phyloP scores from a whole-genome alignment of 2,329 filamentous ascomycete species.

The Truncatella angustata region DNA sequence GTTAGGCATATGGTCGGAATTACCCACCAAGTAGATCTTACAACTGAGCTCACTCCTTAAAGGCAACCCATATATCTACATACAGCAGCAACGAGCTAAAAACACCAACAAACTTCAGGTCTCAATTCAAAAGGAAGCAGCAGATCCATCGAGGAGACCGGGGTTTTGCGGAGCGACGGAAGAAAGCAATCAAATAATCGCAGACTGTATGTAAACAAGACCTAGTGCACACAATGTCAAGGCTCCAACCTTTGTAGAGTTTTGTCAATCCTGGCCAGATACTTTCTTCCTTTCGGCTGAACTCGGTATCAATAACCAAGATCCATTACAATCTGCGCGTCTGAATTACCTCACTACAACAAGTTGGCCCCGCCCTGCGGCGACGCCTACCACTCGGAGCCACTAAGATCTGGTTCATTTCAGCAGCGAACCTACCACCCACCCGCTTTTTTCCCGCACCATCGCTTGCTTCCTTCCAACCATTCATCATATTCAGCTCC shows the following conservation, averaged over 20 bases:
- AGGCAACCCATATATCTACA: too few relatives aligned
- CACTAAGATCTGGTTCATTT: conserved; percentile 10
- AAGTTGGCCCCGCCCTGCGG: conserved; percentile 4
- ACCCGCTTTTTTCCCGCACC: conserved; percentile 3
- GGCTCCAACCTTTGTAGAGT: neutral
- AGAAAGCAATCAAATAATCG: too few relatives aligned
- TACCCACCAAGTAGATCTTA: too few relatives aligned
- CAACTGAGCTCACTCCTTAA: too few relatives aligned
- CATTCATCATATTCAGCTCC: neutral
- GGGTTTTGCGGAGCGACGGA: too few relatives aligned
- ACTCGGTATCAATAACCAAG: conserved; percentile 8
- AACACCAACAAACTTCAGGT: too few relatives aligned
- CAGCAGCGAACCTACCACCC: neutral
- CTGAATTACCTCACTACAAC: conserved; percentile 11
- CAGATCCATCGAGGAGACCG: too few relatives aligned
- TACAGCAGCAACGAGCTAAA: too few relatives aligned
- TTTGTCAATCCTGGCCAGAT: neutral
- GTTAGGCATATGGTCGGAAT: too few relatives aligned
- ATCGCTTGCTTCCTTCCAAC: neutral
- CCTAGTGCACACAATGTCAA: neutral
- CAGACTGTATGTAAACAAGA: too few relatives aligned
- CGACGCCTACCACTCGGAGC: conserved; percentile 9
- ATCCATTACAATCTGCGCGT: neutral
- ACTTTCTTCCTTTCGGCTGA: conserved; percentile 7
- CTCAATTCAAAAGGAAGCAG: too few relatives aligned